Base-by-base conservation (phyloP, 306 rosid species). In the Ammopiptanthus mongolicus region DNA sequence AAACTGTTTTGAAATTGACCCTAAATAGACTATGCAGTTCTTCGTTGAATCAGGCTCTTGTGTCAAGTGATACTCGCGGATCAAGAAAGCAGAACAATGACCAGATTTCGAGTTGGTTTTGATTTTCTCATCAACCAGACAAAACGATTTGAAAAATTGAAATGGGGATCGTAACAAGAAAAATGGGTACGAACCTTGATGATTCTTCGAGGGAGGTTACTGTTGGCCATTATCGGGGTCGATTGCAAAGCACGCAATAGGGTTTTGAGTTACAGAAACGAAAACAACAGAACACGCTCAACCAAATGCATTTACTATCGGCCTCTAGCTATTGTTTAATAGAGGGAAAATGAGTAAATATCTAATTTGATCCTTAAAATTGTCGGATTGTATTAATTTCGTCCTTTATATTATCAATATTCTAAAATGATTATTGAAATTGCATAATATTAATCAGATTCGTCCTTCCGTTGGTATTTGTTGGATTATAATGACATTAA, bases 131-230 rank as follows among this genome's bases (percentile, higher is more conserved):
- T 50, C 61, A 61, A 37, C 22, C 61, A 71, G 71, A 50, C 58
- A 69, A 83, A 82, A 64, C 31, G 80, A 79, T 57, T 48, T 14
- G 65, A 28, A 55, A 69, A 87, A 84, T 82, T 74, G 72, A 80
- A 73, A 73, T 64, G 69, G 87, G 83, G 96, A 89, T 82, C 87
- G 63, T 42, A 62, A 50, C 50, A 23, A 79, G 83, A 21, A 6
- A 6, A 86, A 84, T 28, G 60, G 56, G 52, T n/a, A 74, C 78
- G 4, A 77, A 86, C 87, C 90, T 86, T 86, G 83, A 94, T 91
- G 84, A 94, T 94, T 83, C 98, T 85, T 74, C 93, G 93, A 59
- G 98, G 97, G 66, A 91, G 98, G 75, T 90, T 94, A 81, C 97
- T 90, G 91, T 90, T 94, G 21, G 97, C 96, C 97, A 94, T 94